Evolutionary conservation across 352 stramenopile genomes (phyloP), one percentile per base, ranked within the genome.

Genomic region (Pythium brassicae): DNA sequence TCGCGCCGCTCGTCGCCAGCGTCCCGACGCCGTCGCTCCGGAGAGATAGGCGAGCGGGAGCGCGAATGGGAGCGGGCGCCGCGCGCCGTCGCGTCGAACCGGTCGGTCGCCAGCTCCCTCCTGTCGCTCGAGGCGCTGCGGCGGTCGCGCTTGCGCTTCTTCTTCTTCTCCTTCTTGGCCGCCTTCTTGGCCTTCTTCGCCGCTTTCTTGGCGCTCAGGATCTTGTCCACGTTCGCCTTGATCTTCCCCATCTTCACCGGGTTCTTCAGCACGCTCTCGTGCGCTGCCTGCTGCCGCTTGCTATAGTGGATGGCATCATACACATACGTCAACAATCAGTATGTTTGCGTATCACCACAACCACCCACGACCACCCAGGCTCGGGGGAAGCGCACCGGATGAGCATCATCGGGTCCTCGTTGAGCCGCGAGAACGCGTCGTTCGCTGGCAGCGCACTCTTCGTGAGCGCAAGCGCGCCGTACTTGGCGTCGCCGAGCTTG

Each of bases 331-430:
- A 29, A 14, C 39, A 17, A 20, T 19, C 35, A 51, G 32, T 35
- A 43, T 59, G 27, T 46, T 3, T 37, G 4, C 54, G 22, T 4
- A 29, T 26, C 29, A 39, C 19, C 42, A 32, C 25, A 6, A 55
- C 12, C 4, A 7, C 23, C 40, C 25, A 42, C 27, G 44, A 75
- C 46, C 17, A 65, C 61, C n/a, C n/a, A n/a, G n/a, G n/a, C n/a
- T n/a, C n/a, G n/a, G n/a, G n/a, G n/a, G n/a, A n/a, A n/a, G n/a
- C n/a, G 52, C 78, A 81, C 62, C 78, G 76, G 37, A 99, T 98
- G 19, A 94, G 60, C 82, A 97, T 98, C 92, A 99, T 98, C 2
- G 96, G 96, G 72, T 99, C 96, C 62, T 99, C 96, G 34, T 98
- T 88, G 27, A 97, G 69, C 22, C 95, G 66, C 46, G 93, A 94